phyloP scores from a whole-genome alignment of 805 yeast species.

The Zygotorulaspora chibaensis region DNA sequence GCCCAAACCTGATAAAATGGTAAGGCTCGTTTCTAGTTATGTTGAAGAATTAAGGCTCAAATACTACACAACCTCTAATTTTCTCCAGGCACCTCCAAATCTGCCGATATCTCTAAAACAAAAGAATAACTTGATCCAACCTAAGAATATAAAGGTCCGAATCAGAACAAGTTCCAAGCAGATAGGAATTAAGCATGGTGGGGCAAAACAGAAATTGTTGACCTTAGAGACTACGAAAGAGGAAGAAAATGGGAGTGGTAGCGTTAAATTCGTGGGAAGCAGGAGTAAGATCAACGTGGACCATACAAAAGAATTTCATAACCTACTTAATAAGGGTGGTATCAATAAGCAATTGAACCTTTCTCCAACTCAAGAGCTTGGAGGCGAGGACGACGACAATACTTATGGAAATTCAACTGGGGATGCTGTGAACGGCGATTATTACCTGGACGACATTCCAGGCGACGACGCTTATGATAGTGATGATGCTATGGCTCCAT shows the following conservation, averaged over 20 bases:
- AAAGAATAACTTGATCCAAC: conserved; percentile 31
- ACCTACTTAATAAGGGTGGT: conserved; percentile 24
- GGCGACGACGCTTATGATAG: conserved; percentile 38
- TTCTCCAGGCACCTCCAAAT: conserved; percentile 36
- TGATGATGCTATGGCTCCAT: conserved; percentile 34
- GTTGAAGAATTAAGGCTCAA: conserved; percentile 33
- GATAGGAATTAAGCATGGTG: conserved; percentile 37
- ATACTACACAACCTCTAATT: conserved; percentile 33
- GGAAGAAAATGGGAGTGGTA: conserved; percentile 14
- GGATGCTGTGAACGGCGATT: conserved; percentile 22
- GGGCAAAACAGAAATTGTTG: conserved; percentile 33
- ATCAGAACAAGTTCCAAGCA: conserved; percentile 35
- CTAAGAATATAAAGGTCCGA: conserved; percentile 33
- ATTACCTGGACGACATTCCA: conserved; percentile 31
- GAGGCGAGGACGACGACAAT: conserved; percentile 2
- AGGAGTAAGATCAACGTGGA: conserved; percentile 20
- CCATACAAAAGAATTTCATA: conserved; percentile 34
- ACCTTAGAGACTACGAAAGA: conserved; percentile 33
- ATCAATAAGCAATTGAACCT: conserved; percentile 1
- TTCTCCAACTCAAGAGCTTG: neutral
- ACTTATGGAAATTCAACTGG: conserved; percentile 3
- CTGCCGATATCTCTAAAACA: conserved; percentile 32
- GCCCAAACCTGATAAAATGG: conserved; percentile 20
- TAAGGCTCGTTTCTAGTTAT: conserved; percentile 32
- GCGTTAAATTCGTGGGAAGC: conserved; percentile 2